A percentile compares a stretch with the other conserved stretches of the same genome.
phyloP scores from a whole-genome alignment of 345 rosid genomes.

The rapeseed (Brassica napus) region DNA sequence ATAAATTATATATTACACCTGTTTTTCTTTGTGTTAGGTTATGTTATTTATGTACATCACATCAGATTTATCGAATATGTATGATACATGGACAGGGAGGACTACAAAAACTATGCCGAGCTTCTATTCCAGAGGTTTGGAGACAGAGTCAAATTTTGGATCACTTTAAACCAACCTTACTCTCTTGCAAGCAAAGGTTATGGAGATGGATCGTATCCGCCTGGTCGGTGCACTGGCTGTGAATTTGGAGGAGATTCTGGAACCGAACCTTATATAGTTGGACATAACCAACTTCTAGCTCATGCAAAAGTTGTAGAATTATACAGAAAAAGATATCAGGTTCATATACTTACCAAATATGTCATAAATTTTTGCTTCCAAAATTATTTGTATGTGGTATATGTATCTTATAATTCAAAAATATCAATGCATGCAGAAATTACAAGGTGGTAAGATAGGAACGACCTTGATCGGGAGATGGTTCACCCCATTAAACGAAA shows the following conservation, averaged over 20 bases:
- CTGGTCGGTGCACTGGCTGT: too few species aligned
- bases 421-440: background rate
- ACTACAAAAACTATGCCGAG: background rate
- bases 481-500: slow-evolving; percentile 4
- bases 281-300: slow-evolving; percentile 47
- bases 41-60: background rate
- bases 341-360: background rate
- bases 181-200: too few species aligned
- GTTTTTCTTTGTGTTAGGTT: background rate
- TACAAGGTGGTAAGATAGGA: slow-evolving; percentile 27
- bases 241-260: too few species aligned
- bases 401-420: background rate
- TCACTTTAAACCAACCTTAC: too few species aligned
- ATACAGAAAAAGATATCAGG: slow-evolving; percentile 37
- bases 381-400: background rate
- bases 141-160: slow-evolving; percentile 36
- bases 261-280: too few species aligned
- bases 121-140: slow-evolving; percentile 51
- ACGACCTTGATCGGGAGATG: slow-evolving; percentile 27
- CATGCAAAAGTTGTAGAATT: slow-evolving; percentile 42
- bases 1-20: background rate
- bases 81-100: background rate
- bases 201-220: too few species aligned
- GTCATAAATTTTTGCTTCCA: background rate
- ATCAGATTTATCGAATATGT: background rate